Conservation (phyloP, 768 basidiomycete genomes). For the Mrakia gelida region DNA sequence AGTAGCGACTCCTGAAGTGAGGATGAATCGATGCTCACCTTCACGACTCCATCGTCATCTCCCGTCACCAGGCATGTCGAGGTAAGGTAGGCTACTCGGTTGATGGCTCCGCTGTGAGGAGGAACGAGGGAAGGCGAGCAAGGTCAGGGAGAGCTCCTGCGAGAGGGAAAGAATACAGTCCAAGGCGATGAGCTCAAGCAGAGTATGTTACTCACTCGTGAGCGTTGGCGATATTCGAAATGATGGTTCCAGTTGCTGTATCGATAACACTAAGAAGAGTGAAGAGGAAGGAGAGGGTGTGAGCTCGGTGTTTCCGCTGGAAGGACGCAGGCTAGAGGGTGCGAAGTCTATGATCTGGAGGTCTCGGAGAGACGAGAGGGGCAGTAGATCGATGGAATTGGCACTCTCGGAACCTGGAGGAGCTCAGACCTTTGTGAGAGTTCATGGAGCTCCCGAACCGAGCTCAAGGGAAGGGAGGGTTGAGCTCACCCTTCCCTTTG, state of each 20-base stretch:
- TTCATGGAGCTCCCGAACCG: not conserved
- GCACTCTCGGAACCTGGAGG: too few species aligned
- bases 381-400: too few species aligned
- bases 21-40: conserved; percentile 53
- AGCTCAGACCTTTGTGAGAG: not conserved
- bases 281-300: not conserved
- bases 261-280: conserved; percentile 57
- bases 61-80: conserved; percentile 75
- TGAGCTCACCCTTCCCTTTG: not conserved
- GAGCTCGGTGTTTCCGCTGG: too few species aligned
- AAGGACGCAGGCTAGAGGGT: not conserved
- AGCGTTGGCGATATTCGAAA: conserved; percentile 53
- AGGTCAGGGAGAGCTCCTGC: not conserved
- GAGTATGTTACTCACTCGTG: conserved; percentile 60
- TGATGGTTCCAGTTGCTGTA: conserved; percentile 55
- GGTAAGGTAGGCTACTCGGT: conserved; percentile 69
- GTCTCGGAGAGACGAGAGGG: too few species aligned
- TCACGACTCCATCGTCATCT: conserved; percentile 90
- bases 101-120: conserved; percentile 50
- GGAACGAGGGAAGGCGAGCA: not conserved
- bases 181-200: conserved; percentile 22
- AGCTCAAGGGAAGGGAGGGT: not conserved
- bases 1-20: not conserved
- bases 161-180: not conserved
- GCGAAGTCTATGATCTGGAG: not conserved